Conservation (phyloP, 441 rosid genomes). For the Breynia disticha region DNA sequence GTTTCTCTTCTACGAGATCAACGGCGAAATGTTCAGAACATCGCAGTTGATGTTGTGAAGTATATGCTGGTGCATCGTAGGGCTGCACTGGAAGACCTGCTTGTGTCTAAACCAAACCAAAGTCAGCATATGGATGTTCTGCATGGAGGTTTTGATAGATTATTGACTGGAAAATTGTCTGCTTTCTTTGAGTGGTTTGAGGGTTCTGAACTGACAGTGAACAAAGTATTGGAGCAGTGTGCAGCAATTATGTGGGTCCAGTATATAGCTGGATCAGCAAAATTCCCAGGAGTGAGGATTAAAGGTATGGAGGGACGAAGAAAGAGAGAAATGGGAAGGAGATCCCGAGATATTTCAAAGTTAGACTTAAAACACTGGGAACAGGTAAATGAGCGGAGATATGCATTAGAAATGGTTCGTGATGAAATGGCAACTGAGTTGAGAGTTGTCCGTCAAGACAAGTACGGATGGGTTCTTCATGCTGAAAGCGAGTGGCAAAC, state of each 20-base stretch:
- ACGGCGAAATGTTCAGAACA: slow-evolving; percentile 72
- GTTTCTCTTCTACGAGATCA: slow-evolving; percentile 76
- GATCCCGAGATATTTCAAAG: slow-evolving; percentile 74
- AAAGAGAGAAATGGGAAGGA: slow-evolving; percentile 90
- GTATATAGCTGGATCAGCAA: slow-evolving; percentile 89
- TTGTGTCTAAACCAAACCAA: slow-evolving; percentile 85
- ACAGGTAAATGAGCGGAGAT: slow-evolving; percentile 90
- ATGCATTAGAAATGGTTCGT: slow-evolving; percentile 91
- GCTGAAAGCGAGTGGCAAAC: slow-evolving; percentile 99
- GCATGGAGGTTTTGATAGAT: slow-evolving; percentile 93
- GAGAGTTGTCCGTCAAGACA: slow-evolving; percentile 99
- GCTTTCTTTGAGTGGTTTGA: slow-evolving; percentile 85
- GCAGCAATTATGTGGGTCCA: slow-evolving; percentile 99
- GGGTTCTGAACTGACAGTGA: slow-evolving; percentile 67
- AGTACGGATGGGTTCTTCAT: slow-evolving; percentile 99
- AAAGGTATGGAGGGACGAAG: slow-evolving; percentile 96
- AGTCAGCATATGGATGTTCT: slow-evolving; percentile 77
- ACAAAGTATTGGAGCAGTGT: slow-evolving; percentile 92
- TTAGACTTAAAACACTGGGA: slow-evolving; percentile 93
- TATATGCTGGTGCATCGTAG: slow-evolving; percentile 87
- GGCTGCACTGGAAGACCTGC: slow-evolving; percentile 86
- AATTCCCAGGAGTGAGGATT: slow-evolving; percentile 97
- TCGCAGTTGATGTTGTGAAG: slow-evolving; percentile 84
- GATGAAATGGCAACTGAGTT: slow-evolving; percentile 99
- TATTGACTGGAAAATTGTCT: slow-evolving; percentile 75